Percentiles rank a stretch among this genome's conserved stretches.
phyloP scores from a whole-genome alignment of 2,329 filamentous ascomycete species.

The Bipolaris gigantea region DNA sequence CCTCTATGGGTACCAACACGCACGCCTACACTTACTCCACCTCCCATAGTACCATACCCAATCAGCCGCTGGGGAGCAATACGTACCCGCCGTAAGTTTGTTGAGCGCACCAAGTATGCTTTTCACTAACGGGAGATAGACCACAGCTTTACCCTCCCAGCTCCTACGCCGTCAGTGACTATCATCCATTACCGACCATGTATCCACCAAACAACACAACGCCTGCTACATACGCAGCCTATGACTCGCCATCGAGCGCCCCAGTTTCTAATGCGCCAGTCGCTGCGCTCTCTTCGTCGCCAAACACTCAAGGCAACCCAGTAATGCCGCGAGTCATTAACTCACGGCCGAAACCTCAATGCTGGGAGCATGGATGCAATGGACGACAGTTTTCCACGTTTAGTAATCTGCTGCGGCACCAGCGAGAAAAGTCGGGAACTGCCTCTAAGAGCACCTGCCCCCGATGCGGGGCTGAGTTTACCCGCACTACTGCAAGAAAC shows the following conservation, averaged over 20 bases:
- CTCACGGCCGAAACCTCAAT: conserved; percentile 87
- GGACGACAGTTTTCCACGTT: conserved; percentile 95
- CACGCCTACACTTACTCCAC: conserved; percentile 40
- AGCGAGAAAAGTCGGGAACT: conserved; percentile 91
- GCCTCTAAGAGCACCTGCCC: conserved; percentile 87
- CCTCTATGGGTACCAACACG: conserved; percentile 30
- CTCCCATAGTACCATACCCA: conserved; percentile 35
- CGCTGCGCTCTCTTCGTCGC: conserved; percentile 34
- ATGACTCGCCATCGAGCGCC: conserved; percentile 32
- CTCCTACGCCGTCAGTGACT: conserved; percentile 39
- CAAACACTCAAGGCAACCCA: conserved; percentile 27
- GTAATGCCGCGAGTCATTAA: conserved; percentile 64
- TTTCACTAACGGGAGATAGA: conserved; percentile 24
- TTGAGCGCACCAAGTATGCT: neutral
- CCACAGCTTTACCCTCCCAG: conserved; percentile 39
- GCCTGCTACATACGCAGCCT: conserved; percentile 37
- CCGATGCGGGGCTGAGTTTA: conserved; percentile 91
- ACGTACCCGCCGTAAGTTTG: conserved; percentile 40
- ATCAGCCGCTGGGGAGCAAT: conserved; percentile 33
- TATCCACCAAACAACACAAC: conserved; percentile 41
- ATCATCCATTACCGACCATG: conserved; percentile 41
- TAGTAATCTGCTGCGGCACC: conserved; percentile 89
- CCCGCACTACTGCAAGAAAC: conserved; percentile 83
- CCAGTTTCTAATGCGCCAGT: conserved; percentile 22
- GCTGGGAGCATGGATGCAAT: conserved; percentile 97